phyloP scores from a whole-genome alignment of 345 rosid genomes.

The Pistacia vera region DNA sequence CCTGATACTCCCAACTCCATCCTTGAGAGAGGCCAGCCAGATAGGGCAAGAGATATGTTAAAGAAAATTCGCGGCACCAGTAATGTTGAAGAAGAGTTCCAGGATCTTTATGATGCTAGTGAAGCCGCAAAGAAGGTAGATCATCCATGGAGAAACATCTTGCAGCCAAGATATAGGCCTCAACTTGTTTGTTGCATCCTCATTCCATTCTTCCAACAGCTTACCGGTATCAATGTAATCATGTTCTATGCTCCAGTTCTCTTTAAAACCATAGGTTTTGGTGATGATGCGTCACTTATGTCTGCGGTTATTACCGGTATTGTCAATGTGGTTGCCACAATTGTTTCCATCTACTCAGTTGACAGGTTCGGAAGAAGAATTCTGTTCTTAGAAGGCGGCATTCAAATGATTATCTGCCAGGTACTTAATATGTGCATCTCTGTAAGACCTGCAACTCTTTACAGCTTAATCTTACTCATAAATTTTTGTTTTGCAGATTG shows the following conservation, averaged over 20 bases:
- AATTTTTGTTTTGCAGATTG: slow-evolving; percentile 10
- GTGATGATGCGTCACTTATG: slow-evolving; percentile 64
- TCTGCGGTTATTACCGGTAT: slow-evolving; percentile 65
- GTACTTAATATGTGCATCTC: slow-evolving; percentile 21
- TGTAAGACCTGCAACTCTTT: no score
- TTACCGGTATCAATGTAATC: slow-evolving; percentile 77
- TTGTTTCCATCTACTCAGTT: slow-evolving; percentile 54
- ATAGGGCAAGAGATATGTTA: slow-evolving; percentile 62
- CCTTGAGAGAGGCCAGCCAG: slow-evolving; percentile 63
- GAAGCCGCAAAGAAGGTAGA: slow-evolving; percentile 60
- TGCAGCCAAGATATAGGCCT: slow-evolving; percentile 58
- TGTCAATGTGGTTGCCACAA: slow-evolving; percentile 64
- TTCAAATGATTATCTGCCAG: slow-evolving; percentile 73
- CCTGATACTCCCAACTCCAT: slow-evolving; percentile 85
- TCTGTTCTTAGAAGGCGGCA: slow-evolving; percentile 74
- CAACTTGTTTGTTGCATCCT: slow-evolving; percentile 50
- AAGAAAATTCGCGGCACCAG: slow-evolving; percentile 54
- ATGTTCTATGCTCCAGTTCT: slow-evolving; percentile 71
- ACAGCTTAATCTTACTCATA: no score
- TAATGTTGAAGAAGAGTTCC: slow-evolving; percentile 62
- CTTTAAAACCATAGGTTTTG: slow-evolving; percentile 75
- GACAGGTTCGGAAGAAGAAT: slow-evolving; percentile 70
- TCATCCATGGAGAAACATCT: slow-evolving; percentile 71
- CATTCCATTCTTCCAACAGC: slow-evolving; percentile 76
- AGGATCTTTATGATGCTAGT: slow-evolving; percentile 58